Base-by-base conservation (phyloP, 768 basidiomycete species). In the Lactarius vividus region DNA sequence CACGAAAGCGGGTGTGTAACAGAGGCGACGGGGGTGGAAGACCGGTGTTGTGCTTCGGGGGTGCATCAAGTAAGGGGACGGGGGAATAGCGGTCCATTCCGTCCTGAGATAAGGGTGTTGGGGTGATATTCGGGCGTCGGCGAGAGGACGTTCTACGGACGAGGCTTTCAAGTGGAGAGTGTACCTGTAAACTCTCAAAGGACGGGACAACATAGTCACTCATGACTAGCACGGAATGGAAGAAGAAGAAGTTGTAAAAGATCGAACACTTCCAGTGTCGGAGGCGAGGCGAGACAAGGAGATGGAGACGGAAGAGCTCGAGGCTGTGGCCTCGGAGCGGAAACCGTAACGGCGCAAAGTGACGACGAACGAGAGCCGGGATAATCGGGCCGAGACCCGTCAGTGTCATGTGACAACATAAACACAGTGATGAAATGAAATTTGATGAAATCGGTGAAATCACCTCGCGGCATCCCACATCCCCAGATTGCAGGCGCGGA, bases 111-210 rank as follows among this genome's bases (percentile, higher is more conserved):
- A 31, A 29, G 15, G 62, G 18, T 18, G 42, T n/a, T 37, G 49
- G 46, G 64, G 66, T 57, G 59, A 63, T 64, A 52, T 72, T 73
- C 40, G 49, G 56, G 57, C 73, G 72, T 69, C 78, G 80, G 72
- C 75, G 80, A 69, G 78, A 78, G 29, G 88, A 87, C 9, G 85
- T 80, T 62, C 78, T 77, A 64, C 83, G 80, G 62, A 83, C 84
- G 57, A 89, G 81, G 3, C 81, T 77, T 46, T 85, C 82, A 46
- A 89, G 79, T 8, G 88, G 88, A 1, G 88, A 89, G 26, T 80
- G 75, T 64, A 74, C 72, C 59, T 77, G 71, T 23, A 82, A 62
- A 35, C 54, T 31, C 26, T 57, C 44, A n/a, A 66, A 42, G 15
- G 55, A 49, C 13, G 55, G 44, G 2, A 57, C 28, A 31, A 62